Evolutionary conservation across 2,329 filamentous ascomycete species (phyloP).

Genomic region (Pseudonectria foliicola): DNA sequence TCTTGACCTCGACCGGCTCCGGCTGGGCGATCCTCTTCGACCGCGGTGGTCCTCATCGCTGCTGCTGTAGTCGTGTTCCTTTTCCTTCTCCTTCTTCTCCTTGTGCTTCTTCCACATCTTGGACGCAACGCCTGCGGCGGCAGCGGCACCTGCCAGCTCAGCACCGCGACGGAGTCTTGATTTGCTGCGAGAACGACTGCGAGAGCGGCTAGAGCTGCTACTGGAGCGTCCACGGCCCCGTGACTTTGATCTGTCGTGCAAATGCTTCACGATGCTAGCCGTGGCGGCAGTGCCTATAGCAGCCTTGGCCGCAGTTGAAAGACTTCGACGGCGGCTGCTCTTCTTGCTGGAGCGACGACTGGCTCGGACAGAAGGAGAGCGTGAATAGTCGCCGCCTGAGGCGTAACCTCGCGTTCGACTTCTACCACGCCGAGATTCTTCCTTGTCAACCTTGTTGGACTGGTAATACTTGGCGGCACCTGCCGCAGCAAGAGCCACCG

Average conservation of each 20-base stretch:
- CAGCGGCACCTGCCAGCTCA: conserved; percentile 53
- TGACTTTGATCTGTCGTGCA: conserved; percentile 45
- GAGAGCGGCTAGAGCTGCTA: conserved; percentile 14
- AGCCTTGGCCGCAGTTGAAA: conserved; percentile 47
- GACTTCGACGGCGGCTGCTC: conserved; percentile 36
- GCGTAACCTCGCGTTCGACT: conserved; percentile 40
- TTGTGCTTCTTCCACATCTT: conserved; percentile 55
- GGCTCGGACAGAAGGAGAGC: conserved; percentile 38
- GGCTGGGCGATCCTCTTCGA: conserved; percentile 28
- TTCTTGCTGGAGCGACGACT: conserved; percentile 14
- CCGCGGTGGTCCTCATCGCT: conserved; percentile 31
- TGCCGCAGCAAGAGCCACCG: conserved; percentile 55
- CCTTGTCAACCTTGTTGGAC: conserved; percentile 52
- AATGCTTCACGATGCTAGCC: conserved; percentile 51
- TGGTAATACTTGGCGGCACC: conserved; percentile 60
- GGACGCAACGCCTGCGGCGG: conserved; percentile 53
- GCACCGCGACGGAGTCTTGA: conserved; percentile 46
- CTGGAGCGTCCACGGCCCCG: conserved; percentile 18
- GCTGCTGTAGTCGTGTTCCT: conserved; percentile 21
- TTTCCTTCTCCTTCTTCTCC: conserved; percentile 49
- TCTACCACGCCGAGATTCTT: conserved; percentile 50
- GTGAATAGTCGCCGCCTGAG: conserved; percentile 35
- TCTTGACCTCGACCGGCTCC: conserved; percentile 30
- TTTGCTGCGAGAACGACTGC: conserved; percentile 36
- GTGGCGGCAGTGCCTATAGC: conserved; percentile 51